Conservation (phyloP, 805 yeast genomes). For the Wickerhamomyces pijperi region DNA sequence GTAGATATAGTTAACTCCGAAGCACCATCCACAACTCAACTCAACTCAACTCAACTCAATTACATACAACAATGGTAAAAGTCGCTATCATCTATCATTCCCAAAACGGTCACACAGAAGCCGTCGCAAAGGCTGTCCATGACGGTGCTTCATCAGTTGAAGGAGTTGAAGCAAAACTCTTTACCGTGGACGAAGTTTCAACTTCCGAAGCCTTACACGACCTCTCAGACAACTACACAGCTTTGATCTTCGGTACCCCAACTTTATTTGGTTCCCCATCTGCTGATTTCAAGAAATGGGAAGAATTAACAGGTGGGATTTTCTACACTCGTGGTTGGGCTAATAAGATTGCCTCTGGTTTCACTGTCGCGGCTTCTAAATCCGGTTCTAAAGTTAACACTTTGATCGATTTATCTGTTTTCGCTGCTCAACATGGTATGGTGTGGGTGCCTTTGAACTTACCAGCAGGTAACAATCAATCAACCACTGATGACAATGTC, state of each 20-base stretch:
- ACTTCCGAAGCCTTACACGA: neutral
- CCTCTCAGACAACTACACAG: constrained; percentile 2
- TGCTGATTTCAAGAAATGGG: constrained; percentile 3
- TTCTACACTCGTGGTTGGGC: constrained; percentile 3
- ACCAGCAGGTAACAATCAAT: neutral
- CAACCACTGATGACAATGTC: neutral
- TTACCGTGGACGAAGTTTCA: constrained; percentile 3
- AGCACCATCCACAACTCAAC: too few species aligned
- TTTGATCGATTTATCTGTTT: constrained; percentile 2
- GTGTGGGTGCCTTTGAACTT: constrained; percentile 8
- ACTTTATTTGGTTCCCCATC: constrained; percentile 6
- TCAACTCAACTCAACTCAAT: too few species aligned
- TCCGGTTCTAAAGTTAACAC: constrained; percentile 6
- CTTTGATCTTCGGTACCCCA: constrained; percentile 6
- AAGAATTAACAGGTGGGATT: constrained; percentile 1
- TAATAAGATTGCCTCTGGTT: constrained; percentile 5
- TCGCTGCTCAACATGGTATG: constrained; percentile 8
- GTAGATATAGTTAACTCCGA: too few species aligned
- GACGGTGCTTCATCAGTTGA: constrained; percentile 2
- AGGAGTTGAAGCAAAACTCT: constrained; percentile 2
- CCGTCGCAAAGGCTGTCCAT: constrained; percentile 4
- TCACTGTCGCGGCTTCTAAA: constrained; percentile 4
- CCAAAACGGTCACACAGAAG: constrained; percentile 3
- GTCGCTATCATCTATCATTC: constrained; percentile 14
- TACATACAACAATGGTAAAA: constrained; percentile 9